phyloP scores from a whole-genome alignment of 106 monocot species.

The Allium sativum region DNA sequence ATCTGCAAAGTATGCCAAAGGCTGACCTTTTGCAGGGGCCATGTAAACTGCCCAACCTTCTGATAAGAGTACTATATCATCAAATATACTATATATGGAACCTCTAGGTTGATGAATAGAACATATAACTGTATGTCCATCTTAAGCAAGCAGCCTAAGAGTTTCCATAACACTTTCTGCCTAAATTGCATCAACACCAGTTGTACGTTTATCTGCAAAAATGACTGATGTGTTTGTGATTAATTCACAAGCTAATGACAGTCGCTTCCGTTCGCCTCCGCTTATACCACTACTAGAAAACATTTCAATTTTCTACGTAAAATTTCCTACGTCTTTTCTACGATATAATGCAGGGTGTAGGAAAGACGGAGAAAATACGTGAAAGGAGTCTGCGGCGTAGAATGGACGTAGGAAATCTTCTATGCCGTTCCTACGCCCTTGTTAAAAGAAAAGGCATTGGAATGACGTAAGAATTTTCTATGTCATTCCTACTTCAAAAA shows the following conservation, averaged over 20 bases:
- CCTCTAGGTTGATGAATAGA: conserved; percentile 97
- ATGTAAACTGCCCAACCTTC: conserved; percentile 76
- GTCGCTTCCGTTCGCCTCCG: conserved; percentile 94
- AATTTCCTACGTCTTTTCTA: too few relatives aligned
- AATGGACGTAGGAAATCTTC: too few relatives aligned
- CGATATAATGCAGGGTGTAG: too few relatives aligned
- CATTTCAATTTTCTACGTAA: too few relatives aligned
- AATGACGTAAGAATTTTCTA: too few relatives aligned
- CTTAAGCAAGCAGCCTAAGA: conserved; percentile 70
- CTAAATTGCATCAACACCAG: conserved; percentile 98
- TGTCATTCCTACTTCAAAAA: too few relatives aligned
- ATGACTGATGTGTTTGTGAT: conserved; percentile 94
- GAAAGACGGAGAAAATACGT: too few relatives aligned
- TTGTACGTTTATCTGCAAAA: conserved; percentile 97
- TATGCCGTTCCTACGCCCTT: too few relatives aligned
- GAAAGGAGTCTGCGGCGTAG: too few relatives aligned
- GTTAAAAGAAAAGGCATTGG: too few relatives aligned
- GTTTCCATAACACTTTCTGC: conserved; percentile 99
- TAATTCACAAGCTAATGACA: conserved; percentile 91
- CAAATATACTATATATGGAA: conserved; percentile 89
- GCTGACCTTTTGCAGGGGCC: conserved; percentile 81
- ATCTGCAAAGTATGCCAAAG: conserved; percentile 65
- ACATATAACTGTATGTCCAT: conserved; percentile 94
- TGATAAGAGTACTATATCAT: conserved; percentile 86
- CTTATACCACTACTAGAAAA: conserved; percentile 99